Conservation (phyloP, 768 basidiomycete genomes). For the Auricularia sp. region DNA sequence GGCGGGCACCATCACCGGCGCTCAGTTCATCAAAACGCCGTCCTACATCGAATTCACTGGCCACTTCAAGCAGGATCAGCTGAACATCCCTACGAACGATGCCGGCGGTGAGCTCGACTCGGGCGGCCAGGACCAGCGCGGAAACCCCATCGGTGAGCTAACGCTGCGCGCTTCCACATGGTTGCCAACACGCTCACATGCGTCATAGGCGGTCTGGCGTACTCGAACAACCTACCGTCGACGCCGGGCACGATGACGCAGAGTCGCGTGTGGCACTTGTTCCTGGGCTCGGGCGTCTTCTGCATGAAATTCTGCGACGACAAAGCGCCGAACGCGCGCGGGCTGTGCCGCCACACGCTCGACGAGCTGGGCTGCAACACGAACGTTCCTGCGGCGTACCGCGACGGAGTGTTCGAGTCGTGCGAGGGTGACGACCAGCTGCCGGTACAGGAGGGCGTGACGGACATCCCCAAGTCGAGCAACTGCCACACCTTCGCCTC, state of each 20-base stretch:
- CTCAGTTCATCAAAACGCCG: conserved; percentile 63
- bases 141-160: conserved; percentile 20
- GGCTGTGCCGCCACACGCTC: conserved; percentile 12
- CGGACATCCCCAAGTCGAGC: conserved; percentile 4
- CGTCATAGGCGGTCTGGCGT: conserved; percentile 19
- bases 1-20: conserved; percentile 56
- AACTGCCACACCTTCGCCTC: conserved; percentile 3
- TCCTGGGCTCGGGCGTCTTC: conserved; percentile 20
- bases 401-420: conserved; percentile 12
- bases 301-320: conserved; percentile 26
- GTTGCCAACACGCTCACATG: too few species aligned
- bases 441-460: conserved; percentile 2
- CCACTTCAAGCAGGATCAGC: conserved; percentile 30
- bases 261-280: conserved; percentile 32
- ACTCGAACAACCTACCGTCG: conserved; percentile 23
- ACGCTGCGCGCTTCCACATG: too few species aligned
- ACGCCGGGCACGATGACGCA: conserved; percentile 37
- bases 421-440: conserved; percentile 20
- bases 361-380: conserved; percentile 16
- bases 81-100: conserved; percentile 29
- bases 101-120: conserved; percentile 34
- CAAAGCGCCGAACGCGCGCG: conserved; percentile 8
- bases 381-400: conserved; percentile 17
- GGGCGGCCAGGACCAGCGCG: conserved; percentile 25
- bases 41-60: conserved; percentile 68